Conservation (phyloP, 768 basidiomycete genomes). For the Rhodocollybia butyracea region DNA sequence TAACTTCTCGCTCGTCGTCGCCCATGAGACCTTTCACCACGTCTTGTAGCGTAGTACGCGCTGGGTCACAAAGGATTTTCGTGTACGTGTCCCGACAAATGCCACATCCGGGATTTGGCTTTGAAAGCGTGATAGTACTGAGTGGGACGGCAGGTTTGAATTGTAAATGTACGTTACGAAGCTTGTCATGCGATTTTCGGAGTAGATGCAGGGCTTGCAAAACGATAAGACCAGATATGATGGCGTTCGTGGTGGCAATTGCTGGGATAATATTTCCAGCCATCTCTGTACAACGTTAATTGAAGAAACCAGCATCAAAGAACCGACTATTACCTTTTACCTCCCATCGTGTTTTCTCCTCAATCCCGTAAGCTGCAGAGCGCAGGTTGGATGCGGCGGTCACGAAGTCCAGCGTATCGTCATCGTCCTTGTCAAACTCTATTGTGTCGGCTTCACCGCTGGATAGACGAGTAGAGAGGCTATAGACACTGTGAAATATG, state of each 20-base stretch:
- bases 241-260: conserved; percentile 98
- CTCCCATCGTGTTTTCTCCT: conserved; percentile 89
- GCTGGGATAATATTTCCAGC: conserved; percentile 99
- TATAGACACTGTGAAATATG: conserved; percentile 59
- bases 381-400: conserved; percentile 93
- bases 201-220: conserved; percentile 88
- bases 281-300: conserved; percentile 65
- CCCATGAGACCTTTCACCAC: conserved; percentile 69
- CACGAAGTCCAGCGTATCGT: conserved; percentile 95
- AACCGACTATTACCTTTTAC: conserved; percentile 70
- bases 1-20: conserved; percentile 58
- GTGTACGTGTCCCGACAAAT: conserved; percentile 86
- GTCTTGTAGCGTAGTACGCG: conserved; percentile 65
- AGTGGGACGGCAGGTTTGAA: conserved; percentile 79
- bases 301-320: neutral
- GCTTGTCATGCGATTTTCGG: conserved; percentile 51
- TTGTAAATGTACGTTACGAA: conserved; percentile 78
- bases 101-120: conserved; percentile 77
- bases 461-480: conserved; percentile 66
- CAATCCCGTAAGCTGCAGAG: conserved; percentile 86
- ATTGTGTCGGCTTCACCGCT: conserved; percentile 63
- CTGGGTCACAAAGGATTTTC: conserved; percentile 69
- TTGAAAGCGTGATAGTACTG: conserved; percentile 58
- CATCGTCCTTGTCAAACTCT: conserved; percentile 96
- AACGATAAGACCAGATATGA: conserved; percentile 93